phyloP scores from a whole-genome alignment of 148 eudicot species.

The Gaultheria prostrata region DNA sequence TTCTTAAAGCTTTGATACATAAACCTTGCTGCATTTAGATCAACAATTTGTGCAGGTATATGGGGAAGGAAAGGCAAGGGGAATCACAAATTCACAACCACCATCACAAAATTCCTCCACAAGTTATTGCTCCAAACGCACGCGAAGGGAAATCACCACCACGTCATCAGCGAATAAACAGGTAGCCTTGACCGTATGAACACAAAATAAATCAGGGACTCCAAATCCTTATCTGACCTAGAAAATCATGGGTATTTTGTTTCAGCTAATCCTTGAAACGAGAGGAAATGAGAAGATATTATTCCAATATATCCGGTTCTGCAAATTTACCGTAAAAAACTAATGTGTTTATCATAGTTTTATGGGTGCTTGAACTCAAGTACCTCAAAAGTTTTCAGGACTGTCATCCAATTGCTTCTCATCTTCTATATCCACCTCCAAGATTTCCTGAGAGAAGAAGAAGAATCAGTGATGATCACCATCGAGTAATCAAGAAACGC shows the following conservation, averaged over 20 bases:
- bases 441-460: slow-evolving; percentile 43
- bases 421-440: slow-evolving; percentile 97
- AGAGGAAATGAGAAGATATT: background rate
- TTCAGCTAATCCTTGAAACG: background rate
- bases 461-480: background rate
- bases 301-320: background rate
- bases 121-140: background rate
- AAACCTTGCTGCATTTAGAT: background rate
- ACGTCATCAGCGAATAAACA: background rate
- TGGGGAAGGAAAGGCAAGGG: background rate
- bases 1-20: background rate
- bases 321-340: background rate
- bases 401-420: slow-evolving; percentile 92
- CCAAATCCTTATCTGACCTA: background rate
- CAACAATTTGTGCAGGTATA: background rate
- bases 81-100: background rate
- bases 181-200: background rate
- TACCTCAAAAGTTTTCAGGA: slow-evolving; percentile 64
- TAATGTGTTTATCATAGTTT: background rate
- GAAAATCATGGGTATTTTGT: no score
- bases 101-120: background rate
- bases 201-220: background rate
- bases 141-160: background rate
- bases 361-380: background rate
- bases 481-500: background rate